Base-by-base conservation (phyloP, 257 asterid genomes). In the Fraxinus anomala region DNA sequence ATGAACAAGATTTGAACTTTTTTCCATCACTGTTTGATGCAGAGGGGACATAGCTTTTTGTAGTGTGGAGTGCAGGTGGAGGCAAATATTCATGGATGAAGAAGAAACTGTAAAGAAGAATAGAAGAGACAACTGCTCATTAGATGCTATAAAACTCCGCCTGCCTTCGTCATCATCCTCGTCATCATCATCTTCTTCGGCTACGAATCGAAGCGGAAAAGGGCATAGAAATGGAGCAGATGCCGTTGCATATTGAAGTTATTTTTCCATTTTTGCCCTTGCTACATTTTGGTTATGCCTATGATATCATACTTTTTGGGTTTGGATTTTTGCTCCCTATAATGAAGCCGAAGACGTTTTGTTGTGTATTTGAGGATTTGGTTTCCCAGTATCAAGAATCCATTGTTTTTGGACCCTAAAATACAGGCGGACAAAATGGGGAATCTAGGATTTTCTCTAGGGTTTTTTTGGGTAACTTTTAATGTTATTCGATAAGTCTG, bases 11-110 rank as follows among this genome's bases (percentile, higher is more conserved):
- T 42, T 42, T 42, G 17, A 42, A 42, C 51, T 42, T 42, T 42
- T 12, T 42, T 12, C 13, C 13, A 8, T 42, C 51, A 6, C 14
- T 2, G 4, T 70, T 66, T 72, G 49, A 56, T 83, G 83, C 88
- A 94, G 98, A 80, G 98, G 98, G 82, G 97, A 94, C 80, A 90
- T 68, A 70, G 97, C 88, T 23, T 94, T 94, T 81, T 94, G 98
- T 74, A 92, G 97, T 31, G 94, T 78, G 87, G 98, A 94, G 82
- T 94, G 98, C 87, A 90, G 98, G 73, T 90, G 82, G 90, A 92
- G 89, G 86, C 97, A 94, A 84, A 92, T 94, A 19, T 87, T 86
- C 87, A 94, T 90, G 93, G 98, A 92, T 39, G 98, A 94, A 82
- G 92, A 92, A 73, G 96, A 89, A 79, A 79, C 10, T 73, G 31